Evolutionary conservation across 1,284 basidiomycete species (phyloP), one percentile per base, ranked within the genome.

Genomic region (Lignosus rhinocerotis): DNA sequence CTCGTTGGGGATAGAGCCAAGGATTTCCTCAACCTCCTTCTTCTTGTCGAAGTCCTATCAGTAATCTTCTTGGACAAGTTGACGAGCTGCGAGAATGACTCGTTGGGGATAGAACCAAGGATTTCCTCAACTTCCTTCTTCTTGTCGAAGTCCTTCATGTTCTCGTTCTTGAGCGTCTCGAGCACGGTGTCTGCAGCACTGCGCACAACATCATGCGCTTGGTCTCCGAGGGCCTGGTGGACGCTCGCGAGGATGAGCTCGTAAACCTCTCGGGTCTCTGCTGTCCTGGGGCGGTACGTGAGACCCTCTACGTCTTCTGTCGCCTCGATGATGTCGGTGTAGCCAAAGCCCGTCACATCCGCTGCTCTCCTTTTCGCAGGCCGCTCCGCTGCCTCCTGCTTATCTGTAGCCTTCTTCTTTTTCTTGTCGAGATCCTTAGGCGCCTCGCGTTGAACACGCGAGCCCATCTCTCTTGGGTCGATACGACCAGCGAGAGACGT

Each of bases 41-140:
- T 98, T 97, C 82, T 96, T 96, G 81, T 99, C 97, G 69, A 98
- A 94, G 73, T n/a, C n/a, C n/a, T n/a, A n/a, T 99, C 97, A 2
- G 96, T 98, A 51, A 99, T 90, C 80, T 98, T 98, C 79, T 98
- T 98, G 54, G 89, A 86, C 46, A 99, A 79, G 67, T 82, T 91
- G 64, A 98, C 80, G 47, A 99, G 82, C 74, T 96, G 92, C 14
- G 88, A 84, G 73, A 98, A 99, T 3, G 78, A 72, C 62, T 98
- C 96, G 67, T 84, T 86, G 11, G 84, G 75, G 11, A 97, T 71
- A 0, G 81, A 63, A 0, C 92, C 86, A 3, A 96, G 71, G 50
- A 98, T 83, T 12, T 87, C 86, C 74, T 98, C 91, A 32, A 96
- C 85, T 69, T 98, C 95, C 76, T 88, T 93, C 76, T 98, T 97